These are phyloP conservation scores for Salix purpurea DNA, from an alignment of 345 rosid genomes.

Conservation along the genomic window DNA sequence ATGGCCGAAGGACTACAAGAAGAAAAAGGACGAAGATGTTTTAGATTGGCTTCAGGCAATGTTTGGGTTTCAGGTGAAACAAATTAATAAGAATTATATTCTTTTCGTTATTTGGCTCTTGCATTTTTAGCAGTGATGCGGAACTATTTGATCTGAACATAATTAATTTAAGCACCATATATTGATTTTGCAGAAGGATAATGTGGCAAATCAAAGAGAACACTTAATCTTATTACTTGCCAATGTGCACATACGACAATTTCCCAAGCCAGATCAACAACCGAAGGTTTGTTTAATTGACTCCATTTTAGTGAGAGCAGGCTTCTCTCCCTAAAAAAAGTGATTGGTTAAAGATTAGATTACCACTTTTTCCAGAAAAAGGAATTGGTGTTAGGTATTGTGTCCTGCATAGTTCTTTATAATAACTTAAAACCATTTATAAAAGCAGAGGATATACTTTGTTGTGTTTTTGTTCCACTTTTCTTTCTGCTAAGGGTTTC, in stretches of 20 bases:
- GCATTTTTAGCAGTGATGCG: background rate
- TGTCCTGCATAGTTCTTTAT: background rate
- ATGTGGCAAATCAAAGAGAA: slow-evolving; percentile 98
- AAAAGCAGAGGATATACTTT: background rate
- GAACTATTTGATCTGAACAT: background rate
- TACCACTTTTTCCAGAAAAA: background rate
- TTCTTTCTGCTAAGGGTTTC: background rate
- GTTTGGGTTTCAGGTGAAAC: slow-evolving; percentile 96
- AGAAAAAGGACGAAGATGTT: slow-evolving; percentile 84
- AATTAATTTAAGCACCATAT: background rate
- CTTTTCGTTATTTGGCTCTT: background rate
- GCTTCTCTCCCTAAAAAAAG: background rate
- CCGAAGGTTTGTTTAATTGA: slow-evolving; percentile 67
- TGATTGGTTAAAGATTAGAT: background rate
- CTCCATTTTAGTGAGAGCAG: background rate
- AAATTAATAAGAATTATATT: background rate
- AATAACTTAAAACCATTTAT: background rate
- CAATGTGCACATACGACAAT: slow-evolving; percentile 90
- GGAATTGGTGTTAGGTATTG: background rate
- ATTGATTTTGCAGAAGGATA: slow-evolving; percentile 66
- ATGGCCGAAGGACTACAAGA: slow-evolving; percentile 81
- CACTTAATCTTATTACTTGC: slow-evolving; percentile 92
- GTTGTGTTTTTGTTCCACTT: background rate
- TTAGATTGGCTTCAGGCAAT: slow-evolving; percentile 97
- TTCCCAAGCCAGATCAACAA: slow-evolving; percentile 96